phyloP scores from a whole-genome alignment of 352 stramenopile genomes.

The Globisporangium heterothallicum region DNA sequence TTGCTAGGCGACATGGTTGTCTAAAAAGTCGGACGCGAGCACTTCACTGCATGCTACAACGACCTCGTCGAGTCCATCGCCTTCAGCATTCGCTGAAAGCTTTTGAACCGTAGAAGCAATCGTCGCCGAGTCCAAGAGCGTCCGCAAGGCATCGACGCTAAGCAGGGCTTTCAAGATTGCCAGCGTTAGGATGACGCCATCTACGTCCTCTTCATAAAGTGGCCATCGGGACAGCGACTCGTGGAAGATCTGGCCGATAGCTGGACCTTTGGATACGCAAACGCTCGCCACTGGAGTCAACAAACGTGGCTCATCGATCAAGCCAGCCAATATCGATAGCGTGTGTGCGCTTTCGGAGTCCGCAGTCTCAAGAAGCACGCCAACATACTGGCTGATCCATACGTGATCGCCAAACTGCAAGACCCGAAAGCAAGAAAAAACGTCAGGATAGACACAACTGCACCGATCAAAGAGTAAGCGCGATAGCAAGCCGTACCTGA shows the following conservation, averaged over 20 bases:
- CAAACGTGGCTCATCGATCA: conserved; percentile 26
- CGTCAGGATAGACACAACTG: background rate
- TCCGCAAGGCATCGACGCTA: conserved; percentile 24
- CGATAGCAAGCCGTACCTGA: conserved; percentile 20
- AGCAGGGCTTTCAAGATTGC: conserved; percentile 37
- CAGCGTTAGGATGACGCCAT: conserved; percentile 46
- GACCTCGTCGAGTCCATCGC: conserved; percentile 40
- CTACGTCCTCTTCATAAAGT: conserved; percentile 60
- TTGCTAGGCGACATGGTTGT: background rate
- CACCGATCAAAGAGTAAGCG: too few species aligned
- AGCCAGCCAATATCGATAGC: conserved; percentile 35
- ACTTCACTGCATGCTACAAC: conserved; percentile 30
- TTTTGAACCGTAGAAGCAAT: conserved; percentile 45
- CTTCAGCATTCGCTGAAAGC: conserved; percentile 36
- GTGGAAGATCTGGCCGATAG: conserved; percentile 35
- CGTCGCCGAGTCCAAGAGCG: conserved; percentile 30
- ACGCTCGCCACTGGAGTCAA: conserved; percentile 32
- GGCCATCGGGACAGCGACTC: conserved; percentile 47
- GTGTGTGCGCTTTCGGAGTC: conserved; percentile 45
- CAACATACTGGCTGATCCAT: conserved; percentile 43
- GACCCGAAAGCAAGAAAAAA: background rate
- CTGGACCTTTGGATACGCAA: conserved; percentile 30
- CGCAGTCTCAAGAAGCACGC: conserved; percentile 37
- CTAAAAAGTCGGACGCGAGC: conserved; percentile 13
- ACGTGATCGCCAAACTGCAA: conserved; percentile 28